These are phyloP conservation scores for Xerocomus amazonicus DNA, from an alignment of 1,284 basidiomycete species.

Conservation along the genomic window DNA sequence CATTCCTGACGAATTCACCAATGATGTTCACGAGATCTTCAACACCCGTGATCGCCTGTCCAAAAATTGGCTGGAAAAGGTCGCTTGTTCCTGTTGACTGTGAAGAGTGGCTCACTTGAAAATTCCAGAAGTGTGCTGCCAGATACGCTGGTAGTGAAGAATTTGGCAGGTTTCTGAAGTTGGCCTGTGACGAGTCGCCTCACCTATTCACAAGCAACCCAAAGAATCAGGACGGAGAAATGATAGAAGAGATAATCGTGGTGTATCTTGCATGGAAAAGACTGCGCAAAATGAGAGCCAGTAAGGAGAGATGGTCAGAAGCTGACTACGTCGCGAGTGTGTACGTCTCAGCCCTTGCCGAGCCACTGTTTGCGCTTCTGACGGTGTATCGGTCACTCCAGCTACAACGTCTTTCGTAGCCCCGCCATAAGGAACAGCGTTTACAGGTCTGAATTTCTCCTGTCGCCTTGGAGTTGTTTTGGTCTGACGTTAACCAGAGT, in stretches of 20 bases:
- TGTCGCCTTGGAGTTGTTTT: neutral
- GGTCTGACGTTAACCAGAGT: constrained; percentile 33
- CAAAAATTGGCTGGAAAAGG: constrained; percentile 34
- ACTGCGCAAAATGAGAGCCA: constrained; percentile 41
- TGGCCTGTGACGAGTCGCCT: constrained; percentile 37
- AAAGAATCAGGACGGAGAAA: constrained; percentile 23
- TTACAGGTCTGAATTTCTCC: constrained; percentile 36
- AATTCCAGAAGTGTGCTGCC: constrained; percentile 6
- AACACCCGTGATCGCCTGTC: constrained; percentile 31
- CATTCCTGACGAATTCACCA: constrained; percentile 33
- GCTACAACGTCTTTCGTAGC: constrained; percentile 49
- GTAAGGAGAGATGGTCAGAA: constrained; percentile 49
- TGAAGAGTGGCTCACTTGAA: neutral
- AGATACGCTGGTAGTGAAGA: constrained; percentile 25
- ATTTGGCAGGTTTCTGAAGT: constrained; percentile 39
- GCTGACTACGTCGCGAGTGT: constrained; percentile 54
- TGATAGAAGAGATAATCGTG: constrained; percentile 37
- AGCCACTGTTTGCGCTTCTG: neutral
- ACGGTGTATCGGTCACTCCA: constrained; percentile 17
- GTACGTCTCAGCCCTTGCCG: constrained; percentile 31
- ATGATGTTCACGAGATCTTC: constrained; percentile 35
- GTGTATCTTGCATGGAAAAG: constrained; percentile 46
- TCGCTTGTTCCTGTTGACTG: constrained; percentile 5
- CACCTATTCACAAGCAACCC: constrained; percentile 38
- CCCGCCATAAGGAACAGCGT: constrained; percentile 41